Conservation (phyloP, 176 grass and related monocot species). For the Phyllostachys edulis region DNA sequence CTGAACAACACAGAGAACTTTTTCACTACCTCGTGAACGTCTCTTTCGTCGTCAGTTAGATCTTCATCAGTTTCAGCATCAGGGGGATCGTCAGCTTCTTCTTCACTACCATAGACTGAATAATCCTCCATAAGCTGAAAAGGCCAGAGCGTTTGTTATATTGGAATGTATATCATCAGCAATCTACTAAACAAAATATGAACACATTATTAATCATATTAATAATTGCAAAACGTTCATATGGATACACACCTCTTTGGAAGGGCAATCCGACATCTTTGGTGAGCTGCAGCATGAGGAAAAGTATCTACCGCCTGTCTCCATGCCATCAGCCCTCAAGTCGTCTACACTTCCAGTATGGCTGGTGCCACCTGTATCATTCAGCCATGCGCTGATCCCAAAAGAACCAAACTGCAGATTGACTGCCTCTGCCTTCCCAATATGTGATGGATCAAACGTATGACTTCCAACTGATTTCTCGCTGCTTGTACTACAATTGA, state of each 20-base stretch:
- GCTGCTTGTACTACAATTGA: constrained; percentile 16
- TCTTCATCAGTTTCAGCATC: constrained; percentile 78
- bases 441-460: constrained; percentile 55
- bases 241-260: constrained; percentile 67
- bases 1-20: not conserved
- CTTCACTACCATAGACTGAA: constrained; percentile 73
- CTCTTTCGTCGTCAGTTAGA: constrained; percentile 56
- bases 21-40: constrained; percentile 51
- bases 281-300: constrained; percentile 84
- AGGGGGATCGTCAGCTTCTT: constrained; percentile 61
- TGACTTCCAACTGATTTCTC: constrained; percentile 38
- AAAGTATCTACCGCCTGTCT: constrained; percentile 40
- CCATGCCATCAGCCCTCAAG: constrained; percentile 51
- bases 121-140: constrained; percentile 67
- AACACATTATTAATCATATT: not conserved
- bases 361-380: constrained; percentile 69
- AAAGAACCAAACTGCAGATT: constrained; percentile 94
- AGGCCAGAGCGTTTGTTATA: constrained; percentile 20
- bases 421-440: constrained; percentile 67
- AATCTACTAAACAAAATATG: not conserved
- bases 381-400: constrained; percentile 80
- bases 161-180: not conserved
- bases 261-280: constrained; percentile 64
- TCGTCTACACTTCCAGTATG: constrained; percentile 73
- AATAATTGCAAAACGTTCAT: not conserved